phyloP scores from a whole-genome alignment of 176 grass and related monocot species.

The Melocanna baccifera region DNA sequence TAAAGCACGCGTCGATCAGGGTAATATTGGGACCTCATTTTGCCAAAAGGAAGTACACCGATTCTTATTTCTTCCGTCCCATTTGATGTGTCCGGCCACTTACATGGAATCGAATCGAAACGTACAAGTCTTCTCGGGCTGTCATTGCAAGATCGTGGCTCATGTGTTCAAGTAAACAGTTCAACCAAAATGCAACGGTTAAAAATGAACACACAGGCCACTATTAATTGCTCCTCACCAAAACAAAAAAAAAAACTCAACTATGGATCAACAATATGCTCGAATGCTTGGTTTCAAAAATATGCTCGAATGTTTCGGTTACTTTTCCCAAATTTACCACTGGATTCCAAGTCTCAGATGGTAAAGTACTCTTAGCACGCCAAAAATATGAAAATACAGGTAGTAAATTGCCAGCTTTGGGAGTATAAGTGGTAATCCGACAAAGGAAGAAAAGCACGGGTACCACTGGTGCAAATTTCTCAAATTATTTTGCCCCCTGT shows the following conservation, averaged over 20 bases:
- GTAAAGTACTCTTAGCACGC: neutral
- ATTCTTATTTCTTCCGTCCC: neutral
- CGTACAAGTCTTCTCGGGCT: neutral
- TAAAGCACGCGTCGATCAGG: neutral
- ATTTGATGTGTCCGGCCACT: neutral
- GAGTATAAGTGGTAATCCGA: neutral
- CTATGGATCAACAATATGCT: neutral
- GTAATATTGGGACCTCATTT: conserved; percentile 16
- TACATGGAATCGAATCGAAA: conserved; percentile 9
- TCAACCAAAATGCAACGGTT: neutral
- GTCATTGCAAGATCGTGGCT: neutral
- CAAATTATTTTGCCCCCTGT: neutral
- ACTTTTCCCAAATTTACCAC: neutral
- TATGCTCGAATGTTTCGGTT: neutral
- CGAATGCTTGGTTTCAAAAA: neutral
- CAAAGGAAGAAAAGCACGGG: too few relatives aligned
- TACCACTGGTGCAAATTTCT: neutral
- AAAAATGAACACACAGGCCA: neutral
- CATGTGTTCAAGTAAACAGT: neutral
- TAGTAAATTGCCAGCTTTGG: too few relatives aligned
- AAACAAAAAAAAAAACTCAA: too few relatives aligned
- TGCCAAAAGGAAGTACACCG: neutral
- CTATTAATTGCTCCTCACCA: too few relatives aligned
- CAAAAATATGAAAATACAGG: too few relatives aligned
- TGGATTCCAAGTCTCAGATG: neutral